Conservation (phyloP, 148 eudicot species). For the Agrostemma githago region DNA sequence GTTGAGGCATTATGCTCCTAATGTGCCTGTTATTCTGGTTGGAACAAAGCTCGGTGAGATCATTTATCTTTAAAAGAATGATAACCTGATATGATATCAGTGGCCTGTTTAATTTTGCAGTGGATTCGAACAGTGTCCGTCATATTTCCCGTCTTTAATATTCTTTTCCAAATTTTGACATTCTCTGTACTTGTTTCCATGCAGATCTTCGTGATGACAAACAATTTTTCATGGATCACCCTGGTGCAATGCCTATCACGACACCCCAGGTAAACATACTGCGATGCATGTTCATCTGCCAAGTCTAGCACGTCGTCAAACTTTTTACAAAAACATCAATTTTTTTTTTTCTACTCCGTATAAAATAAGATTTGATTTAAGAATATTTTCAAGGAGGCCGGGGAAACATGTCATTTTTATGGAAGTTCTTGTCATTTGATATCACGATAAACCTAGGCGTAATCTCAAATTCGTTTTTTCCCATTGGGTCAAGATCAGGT, state of each 20-base stretch:
- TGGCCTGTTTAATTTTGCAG: not conserved
- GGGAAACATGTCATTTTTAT: not conserved
- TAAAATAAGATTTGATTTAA: not conserved
- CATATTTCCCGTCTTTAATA: not conserved
- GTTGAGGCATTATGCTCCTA: constrained; percentile 85
- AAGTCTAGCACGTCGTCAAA: constrained; percentile 5
- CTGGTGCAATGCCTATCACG: constrained; percentile 75
- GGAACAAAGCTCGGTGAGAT: constrained; percentile 80
- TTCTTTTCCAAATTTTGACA: not conserved
- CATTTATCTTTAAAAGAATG: not conserved
- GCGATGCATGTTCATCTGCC: not conserved
- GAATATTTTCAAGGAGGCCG: not conserved
- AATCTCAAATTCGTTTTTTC: not conserved
- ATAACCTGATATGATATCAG: not conserved
- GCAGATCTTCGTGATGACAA: constrained; percentile 87
- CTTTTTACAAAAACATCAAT: not conserved
- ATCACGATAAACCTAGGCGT: not conserved
- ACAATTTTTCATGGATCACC: constrained; percentile 70
- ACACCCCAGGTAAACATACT: constrained; percentile 55
- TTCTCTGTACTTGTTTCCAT: not conserved
- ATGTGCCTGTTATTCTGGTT: constrained; percentile 76
- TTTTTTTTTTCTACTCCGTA: not conserved
- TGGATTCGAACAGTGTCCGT: too few relatives aligned
- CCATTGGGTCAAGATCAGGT: not conserved
- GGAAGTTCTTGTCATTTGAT: not conserved